Conservation (phyloP, 148 eudicot genomes). For the Persicaria maculosa region DNA sequence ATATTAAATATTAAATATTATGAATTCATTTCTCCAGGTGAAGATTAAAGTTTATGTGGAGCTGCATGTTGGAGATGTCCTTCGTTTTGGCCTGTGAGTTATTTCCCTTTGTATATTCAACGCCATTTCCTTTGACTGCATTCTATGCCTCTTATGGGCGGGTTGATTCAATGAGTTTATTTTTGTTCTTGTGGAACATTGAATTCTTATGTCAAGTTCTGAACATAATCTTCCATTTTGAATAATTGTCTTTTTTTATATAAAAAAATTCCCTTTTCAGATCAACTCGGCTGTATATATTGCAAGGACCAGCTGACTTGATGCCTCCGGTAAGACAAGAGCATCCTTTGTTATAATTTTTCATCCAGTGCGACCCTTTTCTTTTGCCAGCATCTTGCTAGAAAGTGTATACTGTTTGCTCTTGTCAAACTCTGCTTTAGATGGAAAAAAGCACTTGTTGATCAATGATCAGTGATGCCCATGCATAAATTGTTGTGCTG, state of each 20-base stretch:
- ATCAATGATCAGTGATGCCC: neutral
- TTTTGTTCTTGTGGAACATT: neutral
- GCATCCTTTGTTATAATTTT: neutral
- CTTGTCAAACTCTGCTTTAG: neutral
- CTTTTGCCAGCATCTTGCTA: neutral
- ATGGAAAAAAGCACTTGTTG: neutral
- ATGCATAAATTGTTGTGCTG: neutral
- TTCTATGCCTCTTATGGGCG: neutral
- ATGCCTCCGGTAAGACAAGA: slow-evolving; percentile 76
- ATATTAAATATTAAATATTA: slow-evolving; percentile 1
- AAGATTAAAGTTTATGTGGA: slow-evolving; percentile 65
- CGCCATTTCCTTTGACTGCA: neutral
- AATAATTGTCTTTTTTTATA: neutral
- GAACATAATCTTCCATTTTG: neutral
- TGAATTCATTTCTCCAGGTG: slow-evolving; percentile 38
- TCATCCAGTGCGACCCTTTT: neutral
- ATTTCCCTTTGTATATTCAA: neutral
- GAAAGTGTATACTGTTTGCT: neutral
- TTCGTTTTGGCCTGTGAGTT: slow-evolving; percentile 97
- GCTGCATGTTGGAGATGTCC: slow-evolving; percentile 90
- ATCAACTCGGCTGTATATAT: slow-evolving; percentile 82
- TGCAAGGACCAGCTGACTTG: slow-evolving; percentile 92
- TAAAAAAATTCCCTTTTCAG: slow-evolving; percentile 27
- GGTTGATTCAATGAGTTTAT: neutral
- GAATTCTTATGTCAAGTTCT: neutral